These are phyloP conservation scores for Metschnikowia hibisci DNA, from an alignment of 805 yeast species.

Conservation along the genomic window DNA sequence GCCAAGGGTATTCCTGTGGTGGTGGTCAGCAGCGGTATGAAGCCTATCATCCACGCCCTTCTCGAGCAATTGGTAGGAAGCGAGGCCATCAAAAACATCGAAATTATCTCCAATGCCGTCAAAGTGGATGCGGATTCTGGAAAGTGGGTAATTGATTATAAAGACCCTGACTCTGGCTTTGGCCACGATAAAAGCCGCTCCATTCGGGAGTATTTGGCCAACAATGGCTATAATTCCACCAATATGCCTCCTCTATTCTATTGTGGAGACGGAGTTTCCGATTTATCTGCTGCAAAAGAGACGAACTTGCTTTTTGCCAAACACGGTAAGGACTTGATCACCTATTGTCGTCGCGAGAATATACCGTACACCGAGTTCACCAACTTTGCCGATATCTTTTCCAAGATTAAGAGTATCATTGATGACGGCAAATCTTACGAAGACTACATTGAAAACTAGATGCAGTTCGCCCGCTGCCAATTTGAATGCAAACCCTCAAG, in stretches of 20 bases:
- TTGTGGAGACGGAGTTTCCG: conserved; percentile 98
- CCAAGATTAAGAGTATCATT: conserved; percentile 53
- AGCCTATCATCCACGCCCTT: conserved; percentile 80
- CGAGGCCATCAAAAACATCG: conserved; percentile 66
- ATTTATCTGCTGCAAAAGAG: conserved; percentile 90
- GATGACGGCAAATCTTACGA: conserved; percentile 19
- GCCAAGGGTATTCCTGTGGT: conserved; percentile 73
- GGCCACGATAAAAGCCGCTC: conserved; percentile 95
- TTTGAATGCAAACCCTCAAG: not conserved
- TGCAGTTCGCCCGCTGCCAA: not conserved
- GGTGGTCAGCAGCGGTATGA: conserved; percentile 91
- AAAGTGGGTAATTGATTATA: conserved; percentile 80
- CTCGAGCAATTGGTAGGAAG: conserved; percentile 71
- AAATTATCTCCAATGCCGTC: conserved; percentile 80
- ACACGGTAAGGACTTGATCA: conserved; percentile 83
- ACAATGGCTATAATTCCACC: conserved; percentile 27
- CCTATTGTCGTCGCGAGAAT: conserved; percentile 72
- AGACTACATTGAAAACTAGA: conserved; percentile 18
- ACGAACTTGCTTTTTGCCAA: conserved; percentile 92
- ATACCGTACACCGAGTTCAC: conserved; percentile 85
- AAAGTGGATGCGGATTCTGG: conserved; percentile 47
- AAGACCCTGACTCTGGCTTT: conserved; percentile 74
- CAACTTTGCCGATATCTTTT: conserved; percentile 68
- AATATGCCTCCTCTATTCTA: conserved; percentile 67
- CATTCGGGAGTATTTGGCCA: conserved; percentile 48